Evolutionary conservation across 2,329 filamentous ascomycete species (phyloP), one percentile per base, ranked within the genome.

Genomic region (Stachybotrys elegans): DNA sequence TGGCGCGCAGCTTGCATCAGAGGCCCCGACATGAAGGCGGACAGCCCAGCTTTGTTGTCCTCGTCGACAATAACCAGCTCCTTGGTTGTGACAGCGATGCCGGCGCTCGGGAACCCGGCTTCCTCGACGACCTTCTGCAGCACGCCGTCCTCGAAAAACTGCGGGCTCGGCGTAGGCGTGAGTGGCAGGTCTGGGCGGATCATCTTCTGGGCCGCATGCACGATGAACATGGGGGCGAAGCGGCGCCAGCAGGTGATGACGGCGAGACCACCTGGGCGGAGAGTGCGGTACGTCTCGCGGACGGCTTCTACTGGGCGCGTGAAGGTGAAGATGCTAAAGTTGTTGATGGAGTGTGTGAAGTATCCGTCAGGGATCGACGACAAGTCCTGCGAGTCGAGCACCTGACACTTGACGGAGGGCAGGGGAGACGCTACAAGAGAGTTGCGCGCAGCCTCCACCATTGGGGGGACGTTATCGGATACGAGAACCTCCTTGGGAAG

Each of bases 241-340:
- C 54, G 52, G 14, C 50, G 44, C 53, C 53, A 57, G 6, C 44
- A 49, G 19, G 51, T 50, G 16, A 65, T 41, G 4, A 54, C 48
- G 1, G 57, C 59, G 2, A 58, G 40, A 5, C 61, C 61, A 6
- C 45, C 53, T 4, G 54, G 52, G n/a, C 49, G 19, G 12, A 65
- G 50, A 4, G 62, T 62, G 5, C 58, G 58, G 31, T 56, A 36
- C 4, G 56, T 58, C 42, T 64, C 62, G 7, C 46, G 42, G 1
- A 65, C 31, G n/a, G 50, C 55, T 2, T 51, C 47, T 6, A 48
- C 37, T 1, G 53, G 57, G 14, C 53, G 42, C 2, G 46, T 32
- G 17, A 64, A 51, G 9, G 57, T 56, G 37, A 57, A 64, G 22
- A 61, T 48, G 45, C n/a, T n/a, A n/a, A 36, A 36, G 34, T 36